Evolutionary conservation across 192 early-diverging fungal species (phyloP), one percentile per base, ranked within the genome.

Genomic region (Backusella luteola): DNA sequence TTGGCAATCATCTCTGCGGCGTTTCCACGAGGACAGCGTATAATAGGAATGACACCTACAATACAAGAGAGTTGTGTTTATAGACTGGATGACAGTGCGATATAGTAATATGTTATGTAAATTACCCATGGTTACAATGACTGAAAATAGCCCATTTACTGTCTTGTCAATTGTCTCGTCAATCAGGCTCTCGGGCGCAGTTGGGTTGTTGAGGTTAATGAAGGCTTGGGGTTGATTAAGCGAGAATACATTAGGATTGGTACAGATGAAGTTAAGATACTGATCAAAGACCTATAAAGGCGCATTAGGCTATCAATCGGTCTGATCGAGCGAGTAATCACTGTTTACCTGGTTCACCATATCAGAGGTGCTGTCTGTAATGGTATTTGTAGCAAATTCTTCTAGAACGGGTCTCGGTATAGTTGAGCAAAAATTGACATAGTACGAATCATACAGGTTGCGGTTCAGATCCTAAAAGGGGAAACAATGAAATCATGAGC

Each of bases 401-500:
- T 99, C 98, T 67, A 99, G 85, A 49, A 99, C 76, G 2, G 91
- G 86, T 26, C 98, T 90, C 8, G 98, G 90, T 73, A 99, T 83
- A 46, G 93, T 87, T 3, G 93, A 94, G 41, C 93, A 88, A 84
- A 99, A 99, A 85, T 99, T 99, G 76, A 99, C 85, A 77, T 98
- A 97, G 77, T 96, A 98, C 29, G 94, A 91, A 76, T 98, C 97
- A 83, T 99, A 99, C 59, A 99, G 81, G 52, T 94, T 90, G 76
- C 90, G 92, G 29, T 90, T 87, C 38, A 99, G 83, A 83, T 99
- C 98, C 93, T 96, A 80, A 56, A 71, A 23, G 35, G 42, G 7
- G 1, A 52, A 68, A 53, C 34, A 46, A 63, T 32, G 32, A 6
- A 38, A 34, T 41, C 38, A 70, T 52, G 42, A 56, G 67, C 8